These are phyloP conservation scores for Kurtzmaniella fragi DNA, from an alignment of 805 yeast species.

Conservation along the genomic window DNA sequence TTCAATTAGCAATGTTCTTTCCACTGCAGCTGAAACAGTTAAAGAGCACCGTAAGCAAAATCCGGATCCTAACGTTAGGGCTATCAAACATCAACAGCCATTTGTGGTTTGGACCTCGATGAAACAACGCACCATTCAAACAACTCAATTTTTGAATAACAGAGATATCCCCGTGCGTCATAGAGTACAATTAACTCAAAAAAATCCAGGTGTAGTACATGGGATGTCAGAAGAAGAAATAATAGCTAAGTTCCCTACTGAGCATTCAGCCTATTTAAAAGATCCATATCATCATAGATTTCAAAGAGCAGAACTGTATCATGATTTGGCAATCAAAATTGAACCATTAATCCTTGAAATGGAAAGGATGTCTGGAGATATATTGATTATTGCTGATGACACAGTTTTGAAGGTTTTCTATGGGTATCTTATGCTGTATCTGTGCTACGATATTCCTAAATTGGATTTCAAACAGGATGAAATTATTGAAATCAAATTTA, in stretches of 20 bases:
- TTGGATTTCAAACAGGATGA: constrained; percentile 76
- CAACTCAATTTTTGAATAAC: constrained; percentile 64
- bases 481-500: constrained; percentile 80
- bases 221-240: constrained; percentile 61
- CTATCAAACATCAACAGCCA: constrained; percentile 41
- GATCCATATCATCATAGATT: constrained; percentile 94
- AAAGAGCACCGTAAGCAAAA: background rate
- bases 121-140: constrained; percentile 74
- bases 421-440: constrained; percentile 91
- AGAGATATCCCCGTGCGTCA: constrained; percentile 63
- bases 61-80: constrained; percentile 4
- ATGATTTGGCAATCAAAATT: constrained; percentile 89
- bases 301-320: constrained; percentile 91
- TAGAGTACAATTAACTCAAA: constrained; percentile 78
- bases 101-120: constrained; percentile 95
- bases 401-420: constrained; percentile 83
- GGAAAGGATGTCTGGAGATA: constrained; percentile 86
- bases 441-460: constrained; percentile 80
- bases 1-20: constrained; percentile 17
- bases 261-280: constrained; percentile 54
- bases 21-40: background rate
- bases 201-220: constrained; percentile 86
- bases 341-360: constrained; percentile 91
- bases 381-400: constrained; percentile 90
- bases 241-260: constrained; percentile 56